phyloP scores from a whole-genome alignment of 345 rosid species.

The Punica granatum region DNA sequence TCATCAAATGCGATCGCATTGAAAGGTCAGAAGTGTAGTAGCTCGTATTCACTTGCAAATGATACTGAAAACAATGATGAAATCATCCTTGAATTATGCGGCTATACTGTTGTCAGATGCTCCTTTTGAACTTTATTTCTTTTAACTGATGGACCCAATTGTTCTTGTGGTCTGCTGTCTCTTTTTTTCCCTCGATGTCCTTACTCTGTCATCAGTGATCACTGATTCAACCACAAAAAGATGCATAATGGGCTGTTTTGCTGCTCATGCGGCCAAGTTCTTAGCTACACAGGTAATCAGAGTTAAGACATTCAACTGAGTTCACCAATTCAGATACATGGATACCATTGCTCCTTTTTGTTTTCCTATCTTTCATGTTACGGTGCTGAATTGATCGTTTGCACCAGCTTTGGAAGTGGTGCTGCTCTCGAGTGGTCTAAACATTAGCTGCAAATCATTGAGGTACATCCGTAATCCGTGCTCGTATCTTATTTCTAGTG shows the following conservation, averaged over 20 bases:
- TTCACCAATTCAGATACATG: background rate
- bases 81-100: background rate
- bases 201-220: conserved; percentile 33
- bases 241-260: conserved; percentile 53
- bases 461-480: background rate
- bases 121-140: background rate
- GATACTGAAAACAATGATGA: background rate
- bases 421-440: conserved; percentile 4
- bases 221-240: conserved; percentile 40
- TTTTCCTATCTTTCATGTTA: background rate
- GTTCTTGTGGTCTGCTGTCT: background rate
- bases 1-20: conserved; percentile 68
- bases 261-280: conserved; percentile 51
- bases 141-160: background rate
- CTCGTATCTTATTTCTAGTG: background rate
- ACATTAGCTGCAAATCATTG: background rate
- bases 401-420: conserved; percentile 10
- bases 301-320: background rate
- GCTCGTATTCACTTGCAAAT: background rate
- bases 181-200: background rate
- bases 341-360: background rate
- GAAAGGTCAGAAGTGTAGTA: conserved; percentile 47
- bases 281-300: conserved; percentile 27
- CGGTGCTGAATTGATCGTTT: background rate
- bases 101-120: too few species aligned